A percentile compares a stretch with the other conserved stretches of the same genome.
Conservation (phyloP, 768 basidiomycete genomes). For the Sistotremastrum niveocremeum region DNA sequence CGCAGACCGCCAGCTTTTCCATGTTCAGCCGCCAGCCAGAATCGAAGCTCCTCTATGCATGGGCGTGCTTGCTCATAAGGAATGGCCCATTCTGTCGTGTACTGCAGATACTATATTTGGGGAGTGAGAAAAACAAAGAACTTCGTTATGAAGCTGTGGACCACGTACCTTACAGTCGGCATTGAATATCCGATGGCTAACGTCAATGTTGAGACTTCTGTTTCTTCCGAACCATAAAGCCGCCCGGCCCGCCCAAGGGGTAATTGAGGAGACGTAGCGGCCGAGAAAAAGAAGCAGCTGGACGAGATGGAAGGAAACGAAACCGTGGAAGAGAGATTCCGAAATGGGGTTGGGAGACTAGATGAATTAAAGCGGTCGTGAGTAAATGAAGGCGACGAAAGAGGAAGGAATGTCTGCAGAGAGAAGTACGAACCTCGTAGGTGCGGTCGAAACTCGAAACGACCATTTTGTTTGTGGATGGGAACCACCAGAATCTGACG, state of each 20-base stretch:
- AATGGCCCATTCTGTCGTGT: constrained; percentile 93
- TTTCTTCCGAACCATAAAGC: constrained; percentile 53
- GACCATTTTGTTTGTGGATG: constrained; percentile 57
- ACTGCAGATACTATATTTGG: constrained; percentile 62
- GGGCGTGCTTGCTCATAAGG: constrained; percentile 52
- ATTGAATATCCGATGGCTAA: constrained; percentile 79
- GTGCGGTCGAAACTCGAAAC: constrained; percentile 68
- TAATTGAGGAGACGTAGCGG: constrained; percentile 47
- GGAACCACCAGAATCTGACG: constrained; percentile 94
- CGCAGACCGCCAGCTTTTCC: constrained; percentile 59
- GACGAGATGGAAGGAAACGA: constrained; percentile 69
- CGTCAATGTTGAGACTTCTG: constrained; percentile 51
- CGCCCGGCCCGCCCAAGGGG: constrained; percentile 48
- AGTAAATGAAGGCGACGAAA: constrained; percentile 3
- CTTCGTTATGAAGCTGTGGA: constrained; percentile 8
- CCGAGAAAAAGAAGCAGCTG: constrained; percentile 76
- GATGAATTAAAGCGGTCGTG: constrained; percentile 5
- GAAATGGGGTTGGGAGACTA: constrained; percentile 40
- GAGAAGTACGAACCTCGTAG: constrained; percentile 41
- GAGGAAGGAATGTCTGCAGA: constrained; percentile 7
- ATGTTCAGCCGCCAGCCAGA: constrained; percentile 59
- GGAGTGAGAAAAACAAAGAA: constrained; percentile 3
- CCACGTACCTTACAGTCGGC: constrained; percentile 76
- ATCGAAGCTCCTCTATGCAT: constrained; percentile 58
- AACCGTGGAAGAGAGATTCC: constrained; percentile 55